Evolutionary conservation across 2,329 filamentous ascomycete genomes (phyloP), one percentile per base, ranked within the genome.

Genomic region (Fusarium subglutinans): DNA sequence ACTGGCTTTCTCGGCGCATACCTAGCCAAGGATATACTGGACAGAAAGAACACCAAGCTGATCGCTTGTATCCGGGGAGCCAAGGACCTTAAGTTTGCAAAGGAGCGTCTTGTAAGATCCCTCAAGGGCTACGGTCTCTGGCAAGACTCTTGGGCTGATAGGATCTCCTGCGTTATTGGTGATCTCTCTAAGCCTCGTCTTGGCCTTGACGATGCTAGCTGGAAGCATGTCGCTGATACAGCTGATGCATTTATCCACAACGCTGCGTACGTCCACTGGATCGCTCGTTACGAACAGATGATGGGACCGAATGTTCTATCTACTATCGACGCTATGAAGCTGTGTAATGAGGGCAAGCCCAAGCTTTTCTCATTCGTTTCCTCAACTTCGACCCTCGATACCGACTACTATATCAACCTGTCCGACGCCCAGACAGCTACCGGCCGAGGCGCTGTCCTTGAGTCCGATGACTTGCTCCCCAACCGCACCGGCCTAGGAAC

Each of bases 61-160:
- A 90, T 97, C 65, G 91, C 92, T 2, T 91, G 95, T 65, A 92
- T 97, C 8, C 92, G 95, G 59, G 70, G 79, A 58, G 90, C 90
- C 44, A 91, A 92, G 80, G 89, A 90, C 66, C 78, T 58, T 17
- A 20, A 26, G 28, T 47, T 48, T 24, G 41, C 87, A 8, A 81
- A 87, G 33, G 86, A 88, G 35, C 90, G 94, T 45, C 87, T 97
- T 30, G 85, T 84, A 56, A 86, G 88, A 20, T 93, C 92, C 2
- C 91, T 92, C 66, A 87, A 90, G 74, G 94, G 91, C 2, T 98
- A 98, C 79, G 91, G 93, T 12, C 85, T 97, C 40, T 98, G 95
- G 95, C 83, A 88, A 35, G 87, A 91, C 15, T 84, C 86, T 24
- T 97, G 94, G 94, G 80, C 83, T 28, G 30, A 35, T 26, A 58